Base-by-base conservation (phyloP, 495 filamentous ascomycete species). In the Hyaloscypha finlandica region DNA sequence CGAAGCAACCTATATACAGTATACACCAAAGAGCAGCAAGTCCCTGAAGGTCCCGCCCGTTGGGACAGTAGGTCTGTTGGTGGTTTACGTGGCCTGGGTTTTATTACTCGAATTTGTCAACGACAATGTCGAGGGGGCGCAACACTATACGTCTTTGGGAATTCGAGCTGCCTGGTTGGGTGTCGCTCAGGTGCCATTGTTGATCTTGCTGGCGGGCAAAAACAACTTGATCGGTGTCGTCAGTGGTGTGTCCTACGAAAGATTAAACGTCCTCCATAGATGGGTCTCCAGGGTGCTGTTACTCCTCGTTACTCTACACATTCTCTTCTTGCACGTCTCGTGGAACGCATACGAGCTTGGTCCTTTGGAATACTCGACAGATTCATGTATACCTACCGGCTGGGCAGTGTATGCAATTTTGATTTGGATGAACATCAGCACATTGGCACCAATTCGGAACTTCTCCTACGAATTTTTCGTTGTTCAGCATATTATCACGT, bases 391-490 rank as follows among this genome's bases (percentile, higher is more conserved):
- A 2, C 82, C 86, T 67, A 85, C 86, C 20, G 93, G 93, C 0
- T 76, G 94, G 51, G 89, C 84, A 0, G 89, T 91, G 14, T 95
- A 90, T 89, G 84, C 78, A 20, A 78, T 96, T 14, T 73, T 96
- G 53, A 77, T 89, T 0, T 96, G 90, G 84, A 89, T 92, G 54
- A 80, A 88, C 22, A 70, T 96, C 19, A 85, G 86, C 37, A 89
- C 89, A 6, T 80, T 90, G n/a, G 85, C 86, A 2, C 92, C 92
- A 0, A 79, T 96, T 39, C 85, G 93, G 20, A 80, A 85, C 4
- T 80, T 86, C 73, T 82, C 82, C 32, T 95, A 96, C 69, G 93
- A 96, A 74, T 74, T 96, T 48, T 97, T 96, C 70, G 89, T 97
- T n/a, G 64, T 92, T 3, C 92, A 95, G 70, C 93, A 97, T 71